Percentiles rank a stretch among this genome's conserved stretches.
Conservation (phyloP, 306 rosid genomes). For the Hylodesmum podocarpum region DNA sequence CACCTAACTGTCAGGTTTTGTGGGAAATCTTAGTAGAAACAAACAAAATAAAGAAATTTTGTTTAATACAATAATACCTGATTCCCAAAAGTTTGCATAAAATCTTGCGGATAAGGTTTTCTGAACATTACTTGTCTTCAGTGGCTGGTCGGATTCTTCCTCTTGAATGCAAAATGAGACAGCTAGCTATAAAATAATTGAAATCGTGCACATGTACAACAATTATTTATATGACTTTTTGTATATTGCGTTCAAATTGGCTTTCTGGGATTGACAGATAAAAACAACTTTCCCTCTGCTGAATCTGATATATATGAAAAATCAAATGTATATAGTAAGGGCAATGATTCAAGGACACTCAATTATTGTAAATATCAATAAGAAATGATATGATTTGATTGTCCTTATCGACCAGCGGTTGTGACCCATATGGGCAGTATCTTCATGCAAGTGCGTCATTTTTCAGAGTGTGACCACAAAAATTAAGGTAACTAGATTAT, state of each 20-base stretch:
- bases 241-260: slow-evolving; percentile 5
- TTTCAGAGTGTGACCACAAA: slow-evolving; percentile 26
- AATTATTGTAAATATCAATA: no score
- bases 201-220: slow-evolving; percentile 11
- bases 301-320: background rate
- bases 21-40: slow-evolving; percentile 38
- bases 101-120: slow-evolving; percentile 43
- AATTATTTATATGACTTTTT: background rate
- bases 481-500: background rate
- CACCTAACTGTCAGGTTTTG: slow-evolving; percentile 33
- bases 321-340: background rate
- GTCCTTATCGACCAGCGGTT: slow-evolving; percentile 23
- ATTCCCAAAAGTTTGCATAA: slow-evolving; percentile 27
- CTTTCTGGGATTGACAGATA: slow-evolving; percentile 2
- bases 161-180: slow-evolving; percentile 9
- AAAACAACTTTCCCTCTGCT: background rate
- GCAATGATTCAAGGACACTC: no score
- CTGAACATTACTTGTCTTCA: slow-evolving; percentile 13
- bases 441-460: slow-evolving; percentile 26
- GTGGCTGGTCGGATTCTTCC: slow-evolving; percentile 36
- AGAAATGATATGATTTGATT: background rate
- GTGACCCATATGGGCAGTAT: slow-evolving; percentile 28
- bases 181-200: slow-evolving; percentile 21
- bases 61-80: background rate
- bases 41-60: background rate